Base-by-base conservation (phyloP, 2,329 filamentous ascomycete species). In the Bisporella sp. region DNA sequence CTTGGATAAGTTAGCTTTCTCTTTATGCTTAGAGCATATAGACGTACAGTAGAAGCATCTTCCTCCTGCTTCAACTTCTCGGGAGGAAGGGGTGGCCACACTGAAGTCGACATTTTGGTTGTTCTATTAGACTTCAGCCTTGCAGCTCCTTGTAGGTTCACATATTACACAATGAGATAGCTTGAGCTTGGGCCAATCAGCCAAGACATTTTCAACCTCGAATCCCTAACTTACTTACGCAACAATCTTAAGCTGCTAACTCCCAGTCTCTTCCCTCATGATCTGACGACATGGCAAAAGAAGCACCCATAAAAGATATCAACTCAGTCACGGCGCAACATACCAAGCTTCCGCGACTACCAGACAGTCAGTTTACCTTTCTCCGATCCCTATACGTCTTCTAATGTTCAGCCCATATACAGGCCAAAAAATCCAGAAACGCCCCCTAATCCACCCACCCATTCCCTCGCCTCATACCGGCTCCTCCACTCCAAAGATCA, bases 371-470 rank as follows among this genome's bases (percentile, higher is more conserved):
- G 47, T 37, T 39, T 41, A 41, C 37, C 8, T 33, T 12, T n/a
- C 41, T 7, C 30, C 32, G 41, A 32, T 13, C 31, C 12, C 41
- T 40, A 21, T 21, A 21, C 21, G 21, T 21, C 21, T 21, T 21
- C 21, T 21, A 21, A 21, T 21, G 2, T 21, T 21, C 21, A 21
- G 21, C 21, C 21, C 21, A 21, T 21, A 21, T 31, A 28, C 41
- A 67, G 64, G 50, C 41, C 56, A 62, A 35, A 59, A 55, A 51
- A 64, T 67, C 30, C 52, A 53, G 44, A 67, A 67, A 54, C 61
- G 64, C 21, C 64, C 64, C 4, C 62, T 67, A 45, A 52, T 66
- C 35, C 64, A 66, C 55, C 60, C 64, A 12, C 46, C 62, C 3
- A 59, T 65, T 33, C 48, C 62, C 13, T 45, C 55, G 2, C 56